Percentiles rank a stretch among this genome's conserved stretches.
Evolutionary conservation across 2,329 filamentous ascomycete species (phyloP).

Genomic region (Fusarium nanum): DNA sequence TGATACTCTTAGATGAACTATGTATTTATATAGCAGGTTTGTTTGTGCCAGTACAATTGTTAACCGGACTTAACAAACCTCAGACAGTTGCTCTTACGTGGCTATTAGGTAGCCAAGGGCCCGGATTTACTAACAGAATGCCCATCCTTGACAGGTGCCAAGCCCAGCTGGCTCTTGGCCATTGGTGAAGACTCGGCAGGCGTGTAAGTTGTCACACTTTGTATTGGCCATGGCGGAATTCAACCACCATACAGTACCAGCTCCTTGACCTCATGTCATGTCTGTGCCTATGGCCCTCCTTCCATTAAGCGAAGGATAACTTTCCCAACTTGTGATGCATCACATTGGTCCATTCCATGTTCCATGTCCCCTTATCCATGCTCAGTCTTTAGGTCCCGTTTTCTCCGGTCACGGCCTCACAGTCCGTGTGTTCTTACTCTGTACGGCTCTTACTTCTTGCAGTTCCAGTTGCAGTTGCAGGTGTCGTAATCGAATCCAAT

Average conservation of each 20-base stretch:
- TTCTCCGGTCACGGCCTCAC: slow-evolving; percentile 28
- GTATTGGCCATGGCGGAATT: slow-evolving; percentile 33
- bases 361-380: neutral
- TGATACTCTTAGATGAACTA: no score
- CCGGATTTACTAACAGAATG: slow-evolving; percentile 45
- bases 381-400: slow-evolving; percentile 2
- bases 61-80: slow-evolving; percentile 7
- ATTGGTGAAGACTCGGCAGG: slow-evolving; percentile 25
- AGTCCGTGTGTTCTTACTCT: slow-evolving; percentile 1
- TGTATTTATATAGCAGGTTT: no score
- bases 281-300: neutral
- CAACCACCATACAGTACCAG: neutral
- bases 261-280: slow-evolving; percentile 1
- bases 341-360: slow-evolving; percentile 32
- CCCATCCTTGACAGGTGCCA: slow-evolving; percentile 36
- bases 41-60: neutral
- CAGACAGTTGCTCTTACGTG: slow-evolving; percentile 42
- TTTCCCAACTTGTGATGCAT: slow-evolving; percentile 37
- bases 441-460: slow-evolving; percentile 5
- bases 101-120: slow-evolving; percentile 38
- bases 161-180: slow-evolving; percentile 24
- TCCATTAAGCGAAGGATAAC: slow-evolving; percentile 28
- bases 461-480: neutral
- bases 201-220: slow-evolving; percentile 27
- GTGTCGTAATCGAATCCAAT: slow-evolving; percentile 24